Conservation (phyloP, 2,329 filamentous ascomycete genomes). For the Coniochaeta sp. region DNA sequence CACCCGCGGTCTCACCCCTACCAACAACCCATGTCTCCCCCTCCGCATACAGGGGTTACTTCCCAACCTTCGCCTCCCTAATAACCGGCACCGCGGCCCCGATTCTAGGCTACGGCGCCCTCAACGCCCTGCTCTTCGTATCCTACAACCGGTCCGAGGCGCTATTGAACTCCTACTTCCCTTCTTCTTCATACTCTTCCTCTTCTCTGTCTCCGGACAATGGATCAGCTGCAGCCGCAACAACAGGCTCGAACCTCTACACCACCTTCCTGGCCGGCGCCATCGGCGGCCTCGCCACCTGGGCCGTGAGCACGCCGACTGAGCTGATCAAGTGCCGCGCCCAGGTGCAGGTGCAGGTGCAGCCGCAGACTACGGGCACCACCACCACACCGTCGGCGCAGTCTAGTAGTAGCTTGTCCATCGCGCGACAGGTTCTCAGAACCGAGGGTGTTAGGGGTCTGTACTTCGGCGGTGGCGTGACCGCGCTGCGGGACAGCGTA, state of each 20-base stretch:
- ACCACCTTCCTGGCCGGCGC: constrained; percentile 76
- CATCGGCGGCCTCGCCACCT: constrained; percentile 75
- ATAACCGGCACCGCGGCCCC: constrained; percentile 72
- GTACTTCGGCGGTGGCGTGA: constrained; percentile 76
- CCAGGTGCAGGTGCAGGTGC: no score
- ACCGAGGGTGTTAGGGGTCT: constrained; percentile 59
- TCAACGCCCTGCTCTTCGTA: constrained; percentile 86
- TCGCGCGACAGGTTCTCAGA: constrained; percentile 55
- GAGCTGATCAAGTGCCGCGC: constrained; percentile 87
- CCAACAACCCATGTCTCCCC: neutral
- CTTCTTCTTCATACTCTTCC: constrained; percentile 4
- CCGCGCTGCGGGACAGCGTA: constrained; percentile 74
- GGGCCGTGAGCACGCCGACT: constrained; percentile 79
- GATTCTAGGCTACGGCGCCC: constrained; percentile 79
- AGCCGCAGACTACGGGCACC: constrained; percentile 2
- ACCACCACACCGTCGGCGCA: neutral
- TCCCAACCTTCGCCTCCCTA: constrained; percentile 19
- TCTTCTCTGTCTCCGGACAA: no score
- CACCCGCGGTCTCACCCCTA: constrained; percentile 18
- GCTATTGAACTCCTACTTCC: constrained; percentile 40
- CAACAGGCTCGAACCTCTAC: constrained; percentile 44
- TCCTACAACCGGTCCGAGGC: constrained; percentile 78
- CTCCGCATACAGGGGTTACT: neutral
- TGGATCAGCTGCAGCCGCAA: neutral
- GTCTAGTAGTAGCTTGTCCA: constrained; percentile 28